These are phyloP conservation scores for Conoideocrella luteorostrata DNA, from an alignment of 2,329 filamentous ascomycete genomes.

Conservation along the genomic window DNA sequence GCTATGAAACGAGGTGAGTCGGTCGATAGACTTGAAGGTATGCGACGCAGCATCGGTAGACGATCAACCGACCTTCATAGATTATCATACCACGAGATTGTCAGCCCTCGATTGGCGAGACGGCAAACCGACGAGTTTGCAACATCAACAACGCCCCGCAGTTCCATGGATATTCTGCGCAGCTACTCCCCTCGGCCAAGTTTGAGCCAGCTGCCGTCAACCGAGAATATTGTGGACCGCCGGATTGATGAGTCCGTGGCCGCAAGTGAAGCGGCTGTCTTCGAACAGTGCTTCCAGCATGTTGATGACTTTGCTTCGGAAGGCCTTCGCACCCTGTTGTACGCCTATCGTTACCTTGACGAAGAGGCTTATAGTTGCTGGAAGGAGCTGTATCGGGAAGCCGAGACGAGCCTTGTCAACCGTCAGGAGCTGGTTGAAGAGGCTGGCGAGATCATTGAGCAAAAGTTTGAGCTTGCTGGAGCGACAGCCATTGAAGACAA, in stretches of 20 bases:
- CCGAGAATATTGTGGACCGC: slow-evolving; percentile 38
- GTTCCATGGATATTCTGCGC: slow-evolving; percentile 20
- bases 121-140: slow-evolving; percentile 14
- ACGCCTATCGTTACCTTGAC: slow-evolving; percentile 70
- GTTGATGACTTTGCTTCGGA: slow-evolving; percentile 84
- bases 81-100: slow-evolving; percentile 22
- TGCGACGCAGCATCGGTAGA: slow-evolving; percentile 23
- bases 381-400: slow-evolving; percentile 72
- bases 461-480: slow-evolving; percentile 73
- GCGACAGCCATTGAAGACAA: slow-evolving; percentile 94
- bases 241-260: slow-evolving; percentile 55
- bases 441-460: slow-evolving; percentile 75
- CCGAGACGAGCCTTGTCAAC: slow-evolving; percentile 75
- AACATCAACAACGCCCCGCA: slow-evolving; percentile 15
- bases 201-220: slow-evolving; percentile 13
- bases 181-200: slow-evolving; percentile 19
- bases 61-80: slow-evolving; percentile 23
- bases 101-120: slow-evolving; percentile 16
- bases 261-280: slow-evolving; percentile 57
- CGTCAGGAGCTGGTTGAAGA: slow-evolving; percentile 74
- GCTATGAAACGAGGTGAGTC: slow-evolving; percentile 23
- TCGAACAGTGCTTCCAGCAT: slow-evolving; percentile 83
- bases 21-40: slow-evolving; percentile 19
- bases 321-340: slow-evolving; percentile 78
- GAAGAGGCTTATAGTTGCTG: slow-evolving; percentile 69